Evolutionary conservation across 805 yeast genomes (phyloP), one percentile per base, ranked within the genome.

Genomic region (Nadsonia fulvescens): DNA sequence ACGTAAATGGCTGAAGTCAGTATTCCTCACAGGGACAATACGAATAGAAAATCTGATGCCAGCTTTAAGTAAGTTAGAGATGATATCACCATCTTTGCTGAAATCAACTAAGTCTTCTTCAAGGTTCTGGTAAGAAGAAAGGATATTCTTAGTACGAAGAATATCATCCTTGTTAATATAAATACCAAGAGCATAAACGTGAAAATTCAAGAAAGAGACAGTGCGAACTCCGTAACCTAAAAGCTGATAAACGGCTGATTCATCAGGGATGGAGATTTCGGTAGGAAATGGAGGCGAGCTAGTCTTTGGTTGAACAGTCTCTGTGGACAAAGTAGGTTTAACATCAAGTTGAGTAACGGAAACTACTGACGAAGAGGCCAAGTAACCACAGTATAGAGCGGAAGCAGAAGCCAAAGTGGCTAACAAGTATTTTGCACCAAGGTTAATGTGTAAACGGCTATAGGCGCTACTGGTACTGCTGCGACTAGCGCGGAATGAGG

Each of bases 1-100:
- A 37, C 76, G 66, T 41, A 86, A 51, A 45, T 89, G 96, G 35
- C 70, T 69, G 50, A 76, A 82, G 50, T 86, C 95, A 1, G 96
- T 86, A 47, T 77, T 81, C 44, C 94, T 66, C 10, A 74, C 70
- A 0, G 98, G 95, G 7, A 75, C 70, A 32, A 86, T 72, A 35
- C 92, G 59, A 14, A 82, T 72, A 23, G 70, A 55, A 37, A 81
- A 61, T 31, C 69, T 62, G 18, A 74, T 63, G 8, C 70, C 66
- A 7, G 65, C 48, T 22, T 64, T 66, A 20, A 82, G 44, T 24
- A 83, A 51, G 29, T 62, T 57, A 11, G 62, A 58, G 15, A 79
- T 48, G 11, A 79, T 41, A 3, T 62, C 55, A 6, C 56, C 52
- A n/a, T 33, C 33, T 12, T 27, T 23, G 18, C 37, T 32, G 12